phyloP scores from a whole-genome alignment of 169 alveolate genomes.

The Plasmodium knowlesi region DNA sequence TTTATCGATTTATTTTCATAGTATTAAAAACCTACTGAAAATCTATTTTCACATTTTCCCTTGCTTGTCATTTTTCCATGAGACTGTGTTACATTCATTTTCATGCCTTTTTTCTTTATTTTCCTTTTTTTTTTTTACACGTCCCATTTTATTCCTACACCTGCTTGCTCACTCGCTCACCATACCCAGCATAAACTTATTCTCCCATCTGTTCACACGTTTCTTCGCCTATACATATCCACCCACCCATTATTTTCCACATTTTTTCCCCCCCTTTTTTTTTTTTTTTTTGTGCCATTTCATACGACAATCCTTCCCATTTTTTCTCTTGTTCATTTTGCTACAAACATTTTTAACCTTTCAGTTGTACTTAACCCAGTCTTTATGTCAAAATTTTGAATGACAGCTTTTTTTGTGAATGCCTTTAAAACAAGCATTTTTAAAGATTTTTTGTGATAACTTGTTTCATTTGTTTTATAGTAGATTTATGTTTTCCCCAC shows the following conservation, averaged over 20 bases:
- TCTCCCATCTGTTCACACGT: neutral
- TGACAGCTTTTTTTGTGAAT: conserved; percentile 32
- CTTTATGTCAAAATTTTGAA: conserved; percentile 6
- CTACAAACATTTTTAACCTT: conserved; percentile 13
- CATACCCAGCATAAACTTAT: neutral
- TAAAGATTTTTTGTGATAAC: conserved; percentile 12
- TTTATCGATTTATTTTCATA: conserved; percentile 24
- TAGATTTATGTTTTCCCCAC: neutral
- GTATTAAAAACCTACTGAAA: neutral
- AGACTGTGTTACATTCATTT: conserved; percentile 1
- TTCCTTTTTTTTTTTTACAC: neutral
- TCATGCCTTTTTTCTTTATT: neutral
- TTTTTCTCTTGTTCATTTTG: conserved; percentile 7
- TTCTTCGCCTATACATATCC: neutral
- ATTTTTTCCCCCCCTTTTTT: neutral
- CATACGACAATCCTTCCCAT: conserved; percentile 12
- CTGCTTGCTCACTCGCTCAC: neutral
- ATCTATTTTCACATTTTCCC: neutral
- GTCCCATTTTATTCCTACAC: neutral
- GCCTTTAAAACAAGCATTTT: conserved; percentile 19
- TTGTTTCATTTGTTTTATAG: conserved; percentile 36
- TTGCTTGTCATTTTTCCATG: conserved; percentile 9
- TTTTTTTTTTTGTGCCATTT: conserved; percentile 24
- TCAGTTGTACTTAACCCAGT: conserved; percentile 40
- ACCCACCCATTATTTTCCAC: neutral